phyloP scores from a whole-genome alignment of 176 grass and related monocot species.

The Raddia distichophylla region DNA sequence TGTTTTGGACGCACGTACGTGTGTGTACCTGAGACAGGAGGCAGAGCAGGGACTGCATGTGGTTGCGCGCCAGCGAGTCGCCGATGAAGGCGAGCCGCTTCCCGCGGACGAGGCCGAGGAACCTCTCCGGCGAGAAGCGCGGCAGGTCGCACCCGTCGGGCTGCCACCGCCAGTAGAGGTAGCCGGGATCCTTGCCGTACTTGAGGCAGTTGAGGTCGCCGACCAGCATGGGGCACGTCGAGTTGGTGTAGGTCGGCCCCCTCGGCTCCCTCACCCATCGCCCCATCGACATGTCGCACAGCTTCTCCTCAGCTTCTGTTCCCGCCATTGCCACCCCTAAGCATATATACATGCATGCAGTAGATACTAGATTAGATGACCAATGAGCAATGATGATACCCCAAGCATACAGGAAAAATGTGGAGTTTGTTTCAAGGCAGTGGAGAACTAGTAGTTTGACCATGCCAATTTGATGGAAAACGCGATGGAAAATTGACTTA shows the following conservation, averaged over 20 bases:
- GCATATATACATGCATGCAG: too few relatives aligned
- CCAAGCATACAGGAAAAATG: too few relatives aligned
- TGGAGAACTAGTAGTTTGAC: too few relatives aligned
- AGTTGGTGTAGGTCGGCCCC: constrained; percentile 54
- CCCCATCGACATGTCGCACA: constrained; percentile 61
- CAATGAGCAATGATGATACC: too few relatives aligned
- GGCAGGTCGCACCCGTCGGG: too few relatives aligned
- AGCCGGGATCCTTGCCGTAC: constrained; percentile 63
- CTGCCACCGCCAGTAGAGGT: constrained; percentile 45
- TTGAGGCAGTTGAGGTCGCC: constrained; percentile 74
- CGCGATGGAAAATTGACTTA: too few relatives aligned
- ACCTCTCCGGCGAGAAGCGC: too few relatives aligned
- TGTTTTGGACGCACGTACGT: too few relatives aligned
- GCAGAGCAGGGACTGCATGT: constrained; percentile 70
- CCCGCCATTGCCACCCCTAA: not conserved
- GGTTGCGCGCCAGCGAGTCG: constrained; percentile 60
- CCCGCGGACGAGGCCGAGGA: too few relatives aligned
- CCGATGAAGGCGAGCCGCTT: too few relatives aligned
- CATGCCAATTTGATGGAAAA: too few relatives aligned
- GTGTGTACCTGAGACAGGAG: constrained; percentile 50
- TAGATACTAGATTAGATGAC: not conserved
- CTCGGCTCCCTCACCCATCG: constrained; percentile 65
- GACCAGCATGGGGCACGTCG: constrained; percentile 54
- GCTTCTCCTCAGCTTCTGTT: not conserved
- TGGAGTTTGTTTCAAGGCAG: too few relatives aligned